Conservation (phyloP, 495 filamentous ascomycete genomes). For the Melanomma pulvis-pyrius region DNA sequence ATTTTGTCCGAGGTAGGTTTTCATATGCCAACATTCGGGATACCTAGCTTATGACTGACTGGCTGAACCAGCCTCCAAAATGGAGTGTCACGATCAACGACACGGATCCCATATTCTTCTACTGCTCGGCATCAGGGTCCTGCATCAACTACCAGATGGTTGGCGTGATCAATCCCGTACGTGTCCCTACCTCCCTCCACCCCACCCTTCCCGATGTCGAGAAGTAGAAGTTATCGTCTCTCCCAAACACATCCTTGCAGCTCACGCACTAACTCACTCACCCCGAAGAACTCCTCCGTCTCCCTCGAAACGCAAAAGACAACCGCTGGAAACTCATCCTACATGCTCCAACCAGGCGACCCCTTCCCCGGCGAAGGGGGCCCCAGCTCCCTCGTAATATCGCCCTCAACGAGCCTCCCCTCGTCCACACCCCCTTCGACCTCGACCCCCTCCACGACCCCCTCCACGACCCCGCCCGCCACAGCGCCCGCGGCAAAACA, state of each 20-base stretch:
- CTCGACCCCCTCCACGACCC: not conserved
- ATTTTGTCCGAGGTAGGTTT: constrained; percentile 3
- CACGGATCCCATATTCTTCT: constrained; percentile 62
- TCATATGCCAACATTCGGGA: not conserved
- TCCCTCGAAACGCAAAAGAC: constrained; percentile 39
- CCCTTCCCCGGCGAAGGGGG: constrained; percentile 39
- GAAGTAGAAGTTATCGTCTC: too few species aligned
- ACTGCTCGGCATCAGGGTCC: constrained; percentile 55
- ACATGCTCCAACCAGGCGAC: constrained; percentile 46
- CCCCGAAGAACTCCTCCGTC: constrained; percentile 3
- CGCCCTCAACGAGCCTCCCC: too few species aligned
- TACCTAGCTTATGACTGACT: not conserved
- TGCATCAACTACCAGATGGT: constrained; percentile 49
- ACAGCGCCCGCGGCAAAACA: not conserved
- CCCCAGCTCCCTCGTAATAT: not conserved
- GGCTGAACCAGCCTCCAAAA: constrained; percentile 31
- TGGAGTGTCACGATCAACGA: constrained; percentile 58
- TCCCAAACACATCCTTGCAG: too few species aligned
- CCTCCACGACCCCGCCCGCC: constrained; percentile 6
- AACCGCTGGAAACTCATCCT: constrained; percentile 25
- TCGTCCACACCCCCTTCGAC: not conserved
- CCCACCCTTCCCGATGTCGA: too few species aligned
- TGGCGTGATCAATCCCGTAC: constrained; percentile 49
- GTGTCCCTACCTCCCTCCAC: not conserved
- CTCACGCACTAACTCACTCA: too few species aligned